Base-by-base conservation (phyloP, 2,329 filamentous ascomycete species). In the Neophaeococcomyces aloes region DNA sequence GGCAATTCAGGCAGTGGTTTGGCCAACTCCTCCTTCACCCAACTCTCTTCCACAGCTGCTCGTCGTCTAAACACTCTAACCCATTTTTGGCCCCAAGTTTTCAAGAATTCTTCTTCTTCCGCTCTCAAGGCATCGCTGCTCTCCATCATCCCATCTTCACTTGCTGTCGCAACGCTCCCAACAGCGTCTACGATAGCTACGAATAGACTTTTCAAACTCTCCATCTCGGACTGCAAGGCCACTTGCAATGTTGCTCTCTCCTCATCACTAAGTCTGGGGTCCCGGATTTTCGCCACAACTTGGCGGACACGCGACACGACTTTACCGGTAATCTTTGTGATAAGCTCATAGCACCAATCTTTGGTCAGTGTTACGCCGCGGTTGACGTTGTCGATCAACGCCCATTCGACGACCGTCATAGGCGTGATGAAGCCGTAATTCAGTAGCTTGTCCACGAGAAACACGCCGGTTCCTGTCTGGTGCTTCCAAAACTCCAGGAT, bases 361-460 rank as follows among this genome's bases (percentile, higher is more conserved):
- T 83, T 75, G 8, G 82, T 77, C 10, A 98, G 76, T 2, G 76
- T 74, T 33, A 75, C 73, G 38, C 83, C 83, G 2, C 78, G 76
- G 15, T 76, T 67, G 42, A 79, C 65, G 49, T 71, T 70, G 49
- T 86, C 78, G 25, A 78, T 71, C 10, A 98, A 72, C 1, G 86
- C 86, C 91, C 91, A 98, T 57, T 94, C 81, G 37, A 95, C 75
- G 21, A 98, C 87, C 13, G 81, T 81, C 45, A 79, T 70, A 0
- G 91, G 91, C 7, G 83, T 87, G 29, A 98, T 73, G 55, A 98
- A 94, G 11, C 85, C 88, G 67, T 95, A 98, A 67, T 96, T 98
- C 55, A 98, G 80, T 4, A 98, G 75, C 65, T 96, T 96, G 69
- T 96, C 89, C 46, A 96, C 76, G 56, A 98, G 94, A 55, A 84